Percentiles rank a stretch among this genome's conserved stretches.
Conservation (phyloP, 2,329 filamentous ascomycete species). For the Colletotrichum sp. region DNA sequence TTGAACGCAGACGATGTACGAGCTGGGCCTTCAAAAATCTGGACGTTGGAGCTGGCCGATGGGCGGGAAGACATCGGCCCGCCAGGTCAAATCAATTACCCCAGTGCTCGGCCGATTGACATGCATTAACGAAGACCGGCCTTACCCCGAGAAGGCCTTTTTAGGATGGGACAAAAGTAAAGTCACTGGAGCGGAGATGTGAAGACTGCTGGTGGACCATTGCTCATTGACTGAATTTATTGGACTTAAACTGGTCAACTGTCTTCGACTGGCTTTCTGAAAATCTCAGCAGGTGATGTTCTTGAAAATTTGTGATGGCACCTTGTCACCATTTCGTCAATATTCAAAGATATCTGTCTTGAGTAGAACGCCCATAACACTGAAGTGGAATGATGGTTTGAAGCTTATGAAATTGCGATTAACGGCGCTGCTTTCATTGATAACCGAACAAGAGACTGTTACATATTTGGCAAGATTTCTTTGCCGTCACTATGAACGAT, state of each 20-base stretch:
- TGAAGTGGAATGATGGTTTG: no score
- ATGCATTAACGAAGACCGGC: neutral
- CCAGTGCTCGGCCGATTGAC: neutral
- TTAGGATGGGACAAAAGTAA: neutral
- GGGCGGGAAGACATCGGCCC: neutral
- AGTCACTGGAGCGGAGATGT: neutral
- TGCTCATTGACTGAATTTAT: neutral
- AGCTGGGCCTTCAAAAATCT: neutral
- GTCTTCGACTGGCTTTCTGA: neutral
- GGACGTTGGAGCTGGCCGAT: neutral
- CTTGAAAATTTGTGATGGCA: neutral
- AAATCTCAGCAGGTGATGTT: neutral
- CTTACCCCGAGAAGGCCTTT: neutral
- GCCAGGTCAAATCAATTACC: neutral
- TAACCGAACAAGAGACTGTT: no score
- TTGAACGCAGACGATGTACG: neutral
- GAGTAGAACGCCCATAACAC: no score
- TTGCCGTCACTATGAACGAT: no score
- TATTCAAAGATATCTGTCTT: neutral
- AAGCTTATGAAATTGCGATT: no score
- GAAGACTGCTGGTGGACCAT: neutral
- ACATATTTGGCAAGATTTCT: no score
- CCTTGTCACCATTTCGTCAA: neutral
- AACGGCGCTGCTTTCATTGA: no score
- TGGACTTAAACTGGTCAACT: neutral